Evolutionary conservation across 2,329 filamentous ascomycete species (phyloP).

Genomic region (Penicillium sp.): DNA sequence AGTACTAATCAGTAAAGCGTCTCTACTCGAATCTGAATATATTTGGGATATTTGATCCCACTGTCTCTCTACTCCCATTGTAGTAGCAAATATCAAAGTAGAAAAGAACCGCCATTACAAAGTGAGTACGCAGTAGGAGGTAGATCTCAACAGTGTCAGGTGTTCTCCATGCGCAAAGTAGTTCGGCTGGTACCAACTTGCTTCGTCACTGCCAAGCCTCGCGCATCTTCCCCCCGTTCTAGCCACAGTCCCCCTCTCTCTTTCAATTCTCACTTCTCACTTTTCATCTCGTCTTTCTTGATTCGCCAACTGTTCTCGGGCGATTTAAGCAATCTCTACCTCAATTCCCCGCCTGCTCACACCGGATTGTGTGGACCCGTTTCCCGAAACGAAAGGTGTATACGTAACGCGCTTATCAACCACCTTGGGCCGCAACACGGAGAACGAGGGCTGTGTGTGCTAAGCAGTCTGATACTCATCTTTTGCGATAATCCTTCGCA

Average conservation of each 20-base stretch:
- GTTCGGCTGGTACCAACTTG: conserved; percentile 7
- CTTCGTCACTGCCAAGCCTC: conserved; percentile 29
- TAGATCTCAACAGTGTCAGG: conserved; percentile 2
- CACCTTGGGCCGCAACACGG: conserved; percentile 20
- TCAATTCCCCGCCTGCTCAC: conserved; percentile 1
- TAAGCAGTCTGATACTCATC: conserved; percentile 18
- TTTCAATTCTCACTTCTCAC: conserved; percentile 10
- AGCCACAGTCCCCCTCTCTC: conserved; percentile 24
- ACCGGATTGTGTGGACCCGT: conserved; percentile 14
- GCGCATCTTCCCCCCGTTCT: conserved; percentile 17
- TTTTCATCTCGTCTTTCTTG: conserved; percentile 11
- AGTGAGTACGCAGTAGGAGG: background rate
- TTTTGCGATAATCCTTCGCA: conserved; percentile 7
- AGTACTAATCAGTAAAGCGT: background rate
- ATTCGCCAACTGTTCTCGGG: background rate
- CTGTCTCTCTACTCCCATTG: background rate
- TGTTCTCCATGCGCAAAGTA: too few species aligned
- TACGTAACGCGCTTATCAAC: conserved; percentile 10
- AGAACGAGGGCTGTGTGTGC: conserved; percentile 23
- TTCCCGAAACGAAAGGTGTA: conserved; percentile 1
- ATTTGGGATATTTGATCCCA: background rate
- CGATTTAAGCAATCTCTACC: background rate
- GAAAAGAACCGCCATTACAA: background rate
- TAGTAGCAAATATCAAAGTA: background rate
- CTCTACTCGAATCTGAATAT: background rate